These are phyloP conservation scores for Liriodendron chinense DNA, from an alignment of 164 flowering plant genomes.

Conservation along the genomic window DNA sequence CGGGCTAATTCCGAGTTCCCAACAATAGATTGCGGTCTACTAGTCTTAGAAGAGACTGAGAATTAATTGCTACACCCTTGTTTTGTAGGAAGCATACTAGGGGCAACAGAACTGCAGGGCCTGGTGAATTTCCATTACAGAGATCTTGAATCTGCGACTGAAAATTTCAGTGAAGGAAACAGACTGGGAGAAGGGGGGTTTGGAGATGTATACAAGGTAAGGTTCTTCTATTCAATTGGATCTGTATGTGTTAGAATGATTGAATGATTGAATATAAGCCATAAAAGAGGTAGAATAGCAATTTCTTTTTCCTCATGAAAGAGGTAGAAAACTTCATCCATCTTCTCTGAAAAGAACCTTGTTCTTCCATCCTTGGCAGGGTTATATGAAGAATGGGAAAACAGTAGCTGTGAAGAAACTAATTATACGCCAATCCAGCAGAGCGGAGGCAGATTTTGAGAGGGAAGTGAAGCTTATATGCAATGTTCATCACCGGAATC, in stretches of 20 bases:
- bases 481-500: conserved; percentile 60
- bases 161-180: conserved; percentile 39
- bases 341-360: background rate
- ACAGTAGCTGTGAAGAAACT: background rate
- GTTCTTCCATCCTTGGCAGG: background rate
- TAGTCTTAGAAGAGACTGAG: no score
- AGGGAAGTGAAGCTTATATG: conserved; percentile 60
- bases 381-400: background rate
- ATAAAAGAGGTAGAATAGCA: background rate
- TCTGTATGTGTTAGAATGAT: background rate
- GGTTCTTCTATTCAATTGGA: background rate
- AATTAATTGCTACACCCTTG: background rate
- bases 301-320: background rate
- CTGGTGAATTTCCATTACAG: conserved; percentile 37
- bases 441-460: conserved; percentile 36
- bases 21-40: no score
- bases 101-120: conserved; percentile 35
- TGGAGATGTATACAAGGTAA: conserved; percentile 60
- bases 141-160: conserved; percentile 46
- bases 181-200: conserved; percentile 59
- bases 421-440: background rate
- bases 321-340: background rate
- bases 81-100: conserved; percentile 5
- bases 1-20: no score
- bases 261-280: background rate